Evolutionary conservation across 129 eudicot species (phyloP), one percentile per base, ranked within the genome.

Genomic region (Helianthus tuberosus): DNA sequence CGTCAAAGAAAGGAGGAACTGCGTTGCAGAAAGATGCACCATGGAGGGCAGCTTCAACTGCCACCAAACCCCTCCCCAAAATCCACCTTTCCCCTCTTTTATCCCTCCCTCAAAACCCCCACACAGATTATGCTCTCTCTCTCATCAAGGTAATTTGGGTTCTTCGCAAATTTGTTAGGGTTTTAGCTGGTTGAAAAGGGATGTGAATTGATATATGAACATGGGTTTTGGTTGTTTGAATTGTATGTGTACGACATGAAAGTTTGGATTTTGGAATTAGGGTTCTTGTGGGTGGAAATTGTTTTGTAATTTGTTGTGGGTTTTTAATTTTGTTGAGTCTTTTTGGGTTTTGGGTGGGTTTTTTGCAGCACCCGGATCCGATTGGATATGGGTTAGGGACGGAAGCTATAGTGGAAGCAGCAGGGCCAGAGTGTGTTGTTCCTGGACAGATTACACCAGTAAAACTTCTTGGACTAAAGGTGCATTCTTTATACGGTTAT

Each of bases 341-440:
- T 75, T 59, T 58, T 63, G 39, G 66, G 74, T 44, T 13, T 46
- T 57, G 46, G 80, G 64, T 17, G 46, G 74, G 74, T n/a, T 72
- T 27, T 81, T 63, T 79, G 85, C 93, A 93, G 98, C 89, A 90
- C 51, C 81, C 86, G 25, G 88, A 93, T 84, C 98, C 98, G 51
- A 86, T 93, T 73, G 97, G 97, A 75, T 68, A 82, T 46, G 98
- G 98, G 27, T 83, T 90, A 67, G 98, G 90, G 23, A 83, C 62
- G 13, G 97, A 86, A 78, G 98, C 98, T 55, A 81, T 93, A 59
- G 87, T 93, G 67, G 98, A 93, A 79, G 91, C 98, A 29, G 98
- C 98, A n/a, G 98, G 98, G 47, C 98, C 97, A 32, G 98, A 93
- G 4, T 93, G 98, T 84, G 85, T 93, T 77, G 85, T 93, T 60